Conservation (phyloP, 345 rosid species). For the Gossypium sturtianum region DNA sequence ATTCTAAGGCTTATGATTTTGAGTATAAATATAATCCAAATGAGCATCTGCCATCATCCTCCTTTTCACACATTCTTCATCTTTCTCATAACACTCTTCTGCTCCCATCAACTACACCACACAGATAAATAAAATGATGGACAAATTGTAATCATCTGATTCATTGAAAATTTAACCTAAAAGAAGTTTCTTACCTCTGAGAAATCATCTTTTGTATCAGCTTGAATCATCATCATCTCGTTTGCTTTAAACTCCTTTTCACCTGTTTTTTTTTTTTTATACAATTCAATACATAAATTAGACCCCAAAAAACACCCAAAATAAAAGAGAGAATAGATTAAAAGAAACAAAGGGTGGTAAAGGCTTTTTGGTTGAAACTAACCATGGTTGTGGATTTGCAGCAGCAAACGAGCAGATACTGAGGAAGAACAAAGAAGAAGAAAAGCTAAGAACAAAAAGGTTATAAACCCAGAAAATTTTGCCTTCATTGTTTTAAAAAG, state of each 20-base stretch:
- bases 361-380: neutral
- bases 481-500: neutral
- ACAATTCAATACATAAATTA: neutral
- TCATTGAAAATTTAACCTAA: neutral
- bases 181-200: constrained; percentile 18
- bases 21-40: constrained; percentile 84
- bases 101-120: constrained; percentile 47
- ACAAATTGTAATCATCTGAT: no score
- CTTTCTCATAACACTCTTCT: constrained; percentile 42
- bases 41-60: constrained; percentile 77
- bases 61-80: constrained; percentile 57
- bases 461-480: neutral
- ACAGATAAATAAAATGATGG: neutral
- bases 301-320: neutral
- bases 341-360: neutral
- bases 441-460: constrained; percentile 11
- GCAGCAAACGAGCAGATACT: constrained; percentile 28
- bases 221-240: neutral
- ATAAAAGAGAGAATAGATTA: neutral
- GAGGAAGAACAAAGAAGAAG: constrained; percentile 13
- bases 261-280: neutral
- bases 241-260: constrained; percentile 13
- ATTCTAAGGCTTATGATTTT: constrained; percentile 42
- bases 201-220: constrained; percentile 19
- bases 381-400: constrained; percentile 22